These are phyloP conservation scores for Melastoma candidum DNA, from an alignment of 441 rosid species.

Conservation along the genomic window DNA sequence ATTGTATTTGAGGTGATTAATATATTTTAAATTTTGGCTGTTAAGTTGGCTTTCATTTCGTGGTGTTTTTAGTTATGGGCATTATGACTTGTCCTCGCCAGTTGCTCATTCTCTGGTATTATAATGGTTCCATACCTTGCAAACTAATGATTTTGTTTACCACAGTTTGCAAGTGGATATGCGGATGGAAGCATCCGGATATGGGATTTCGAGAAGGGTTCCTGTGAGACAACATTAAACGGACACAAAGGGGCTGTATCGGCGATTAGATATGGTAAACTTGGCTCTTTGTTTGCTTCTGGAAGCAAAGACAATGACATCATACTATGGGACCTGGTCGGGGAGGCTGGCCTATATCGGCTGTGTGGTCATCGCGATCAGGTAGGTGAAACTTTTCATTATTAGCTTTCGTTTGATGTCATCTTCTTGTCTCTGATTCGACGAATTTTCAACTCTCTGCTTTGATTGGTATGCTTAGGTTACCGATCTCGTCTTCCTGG, in stretches of 20 bases:
- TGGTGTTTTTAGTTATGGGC: no score
- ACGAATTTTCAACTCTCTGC: background rate
- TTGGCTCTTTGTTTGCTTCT: conserved; percentile 75
- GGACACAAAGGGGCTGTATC: conserved; percentile 90
- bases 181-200: conserved; percentile 46
- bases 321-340: conserved; percentile 89
- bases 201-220: conserved; percentile 66
- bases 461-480: conserved; percentile 38
- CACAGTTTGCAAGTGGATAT: conserved; percentile 17
- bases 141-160: background rate
- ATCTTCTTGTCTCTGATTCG: background rate
- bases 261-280: conserved; percentile 48
- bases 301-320: conserved; percentile 93
- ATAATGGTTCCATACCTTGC: no score
- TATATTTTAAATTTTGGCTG: no score
- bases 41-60: no score
- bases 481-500: conserved; percentile 84
- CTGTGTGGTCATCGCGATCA: conserved; percentile 94
- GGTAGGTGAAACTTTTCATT: conserved; percentile 25
- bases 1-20: no score
- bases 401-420: conserved; percentile 1
- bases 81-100: no score
- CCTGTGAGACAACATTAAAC: conserved; percentile 60
- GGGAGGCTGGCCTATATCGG: conserved; percentile 74
- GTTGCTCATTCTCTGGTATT: no score